Conservation (phyloP, 768 basidiomycete species). For the Lactarius evosmus region DNA sequence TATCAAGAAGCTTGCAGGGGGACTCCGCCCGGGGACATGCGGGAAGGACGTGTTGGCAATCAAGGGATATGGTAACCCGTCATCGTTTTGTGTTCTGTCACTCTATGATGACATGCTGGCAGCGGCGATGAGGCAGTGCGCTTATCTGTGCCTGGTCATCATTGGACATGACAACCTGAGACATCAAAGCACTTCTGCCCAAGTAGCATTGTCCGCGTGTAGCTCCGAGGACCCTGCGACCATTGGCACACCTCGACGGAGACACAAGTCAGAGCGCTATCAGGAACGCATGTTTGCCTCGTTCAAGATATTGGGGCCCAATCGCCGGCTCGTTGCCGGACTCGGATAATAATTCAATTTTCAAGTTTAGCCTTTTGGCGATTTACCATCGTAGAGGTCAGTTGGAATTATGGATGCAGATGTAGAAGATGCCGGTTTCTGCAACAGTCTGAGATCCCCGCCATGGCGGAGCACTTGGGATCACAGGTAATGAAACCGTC, state of each 20-base stretch:
- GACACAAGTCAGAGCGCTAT: constrained; percentile 20
- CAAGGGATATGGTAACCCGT: constrained; percentile 16
- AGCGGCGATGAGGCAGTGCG: constrained; percentile 17
- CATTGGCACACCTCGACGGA: constrained; percentile 18
- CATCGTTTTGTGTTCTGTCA: constrained; percentile 9
- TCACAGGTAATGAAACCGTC: constrained; percentile 13
- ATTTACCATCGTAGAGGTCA: constrained; percentile 26
- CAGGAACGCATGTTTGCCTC: constrained; percentile 24
- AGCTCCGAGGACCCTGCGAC: constrained; percentile 21
- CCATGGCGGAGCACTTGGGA: constrained; percentile 7
- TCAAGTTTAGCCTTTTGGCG: constrained; percentile 30
- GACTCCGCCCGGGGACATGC: constrained; percentile 27
- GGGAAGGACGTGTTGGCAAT: constrained; percentile 13
- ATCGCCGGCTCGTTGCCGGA: constrained; percentile 8
- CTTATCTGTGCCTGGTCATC: constrained; percentile 20
- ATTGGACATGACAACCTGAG: constrained; percentile 15
- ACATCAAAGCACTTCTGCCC: constrained; percentile 7
- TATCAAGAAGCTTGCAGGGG: constrained; percentile 27
- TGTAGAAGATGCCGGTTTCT: constrained; percentile 21
- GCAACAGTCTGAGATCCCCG: constrained; percentile 23
- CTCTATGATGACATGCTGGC: constrained; percentile 24
- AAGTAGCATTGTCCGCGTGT: constrained; percentile 14
- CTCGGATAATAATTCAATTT: constrained; percentile 21
- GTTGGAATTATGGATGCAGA: constrained; percentile 23
- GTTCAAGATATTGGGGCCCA: constrained; percentile 20